Percentiles rank a stretch among this genome's conserved stretches.
Evolutionary conservation across 2,329 filamentous ascomycete genomes (phyloP).

Genomic region (Fonsecaea monophora): DNA sequence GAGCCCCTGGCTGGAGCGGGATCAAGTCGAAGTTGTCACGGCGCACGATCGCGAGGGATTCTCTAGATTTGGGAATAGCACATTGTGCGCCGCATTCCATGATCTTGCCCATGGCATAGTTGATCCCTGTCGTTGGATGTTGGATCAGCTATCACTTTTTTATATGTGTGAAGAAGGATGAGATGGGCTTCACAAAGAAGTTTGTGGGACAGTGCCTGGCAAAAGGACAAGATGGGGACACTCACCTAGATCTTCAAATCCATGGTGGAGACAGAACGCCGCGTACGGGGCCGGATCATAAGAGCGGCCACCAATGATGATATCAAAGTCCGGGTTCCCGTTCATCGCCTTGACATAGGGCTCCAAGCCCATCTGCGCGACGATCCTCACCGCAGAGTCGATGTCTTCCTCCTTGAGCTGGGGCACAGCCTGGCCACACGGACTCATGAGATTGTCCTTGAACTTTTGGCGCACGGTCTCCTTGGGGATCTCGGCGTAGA

Average conservation of each 20-base stretch:
- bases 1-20: slow-evolving; percentile 48
- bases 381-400: slow-evolving; percentile 47
- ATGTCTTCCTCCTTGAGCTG: slow-evolving; percentile 49
- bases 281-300: slow-evolving; percentile 54
- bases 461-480: slow-evolving; percentile 43
- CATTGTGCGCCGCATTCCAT: slow-evolving; percentile 61
- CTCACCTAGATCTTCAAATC: slow-evolving; percentile 32
- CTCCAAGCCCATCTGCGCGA: slow-evolving; percentile 57
- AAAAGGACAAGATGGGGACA: not conserved
- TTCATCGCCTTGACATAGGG: slow-evolving; percentile 54
- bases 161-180: not conserved
- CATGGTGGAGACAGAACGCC: slow-evolving; percentile 50
- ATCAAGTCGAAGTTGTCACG: slow-evolving; percentile 57
- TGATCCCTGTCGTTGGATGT: slow-evolving; percentile 43
- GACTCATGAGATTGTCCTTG: slow-evolving; percentile 45
- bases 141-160: not conserved
- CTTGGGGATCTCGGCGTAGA: slow-evolving; percentile 53
- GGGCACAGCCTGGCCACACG: slow-evolving; percentile 49
- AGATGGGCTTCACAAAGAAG: too few species aligned
- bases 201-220: not conserved
- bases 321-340: slow-evolving; percentile 52
- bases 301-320: slow-evolving; percentile 56
- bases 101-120: slow-evolving; percentile 63
- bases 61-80: slow-evolving; percentile 55
- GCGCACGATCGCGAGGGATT: slow-evolving; percentile 53